These are phyloP conservation scores for Fraxinus greggii DNA, from an alignment of 305 asterid genomes.

Conservation along the genomic window DNA sequence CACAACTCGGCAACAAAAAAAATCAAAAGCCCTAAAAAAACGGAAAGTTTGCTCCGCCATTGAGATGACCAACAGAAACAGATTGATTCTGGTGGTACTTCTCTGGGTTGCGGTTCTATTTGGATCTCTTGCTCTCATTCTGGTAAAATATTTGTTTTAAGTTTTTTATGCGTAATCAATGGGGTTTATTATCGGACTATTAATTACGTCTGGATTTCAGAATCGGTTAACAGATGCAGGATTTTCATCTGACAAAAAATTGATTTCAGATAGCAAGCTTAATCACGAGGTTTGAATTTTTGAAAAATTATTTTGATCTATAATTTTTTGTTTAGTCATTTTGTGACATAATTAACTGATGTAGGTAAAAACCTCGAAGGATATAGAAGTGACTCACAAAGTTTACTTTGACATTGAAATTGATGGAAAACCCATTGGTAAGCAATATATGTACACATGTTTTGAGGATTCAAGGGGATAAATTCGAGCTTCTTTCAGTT, in stretches of 20 bases:
- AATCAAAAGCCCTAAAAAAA: background rate
- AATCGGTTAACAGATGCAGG: constrained; percentile 60
- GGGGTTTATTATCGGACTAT: background rate
- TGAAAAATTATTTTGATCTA: background rate
- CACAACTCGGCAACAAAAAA: background rate
- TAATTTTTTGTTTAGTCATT: background rate
- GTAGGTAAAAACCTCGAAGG: constrained; percentile 44
- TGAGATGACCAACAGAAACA: constrained; percentile 47
- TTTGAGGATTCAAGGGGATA: background rate
- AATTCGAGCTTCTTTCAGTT: background rate
- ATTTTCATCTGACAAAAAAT: constrained; percentile 32
- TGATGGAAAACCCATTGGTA: constrained; percentile 62
- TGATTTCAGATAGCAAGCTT: constrained; percentile 28
- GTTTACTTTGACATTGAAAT: constrained; percentile 79
- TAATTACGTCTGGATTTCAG: constrained; percentile 32
- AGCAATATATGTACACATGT: background rate
- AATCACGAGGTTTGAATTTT: constrained; percentile 39
- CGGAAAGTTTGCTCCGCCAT: background rate
- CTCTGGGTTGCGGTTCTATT: constrained; percentile 67
- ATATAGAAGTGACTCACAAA: constrained; percentile 62
- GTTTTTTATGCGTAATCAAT: background rate
- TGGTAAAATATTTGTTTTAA: constrained; percentile 35
- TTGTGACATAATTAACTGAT: constrained; percentile 7
- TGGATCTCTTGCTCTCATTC: constrained; percentile 68
- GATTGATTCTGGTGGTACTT: constrained; percentile 44